Conservation (phyloP, 176 grass and related monocot genomes). For the Paspalum vaginatum region DNA sequence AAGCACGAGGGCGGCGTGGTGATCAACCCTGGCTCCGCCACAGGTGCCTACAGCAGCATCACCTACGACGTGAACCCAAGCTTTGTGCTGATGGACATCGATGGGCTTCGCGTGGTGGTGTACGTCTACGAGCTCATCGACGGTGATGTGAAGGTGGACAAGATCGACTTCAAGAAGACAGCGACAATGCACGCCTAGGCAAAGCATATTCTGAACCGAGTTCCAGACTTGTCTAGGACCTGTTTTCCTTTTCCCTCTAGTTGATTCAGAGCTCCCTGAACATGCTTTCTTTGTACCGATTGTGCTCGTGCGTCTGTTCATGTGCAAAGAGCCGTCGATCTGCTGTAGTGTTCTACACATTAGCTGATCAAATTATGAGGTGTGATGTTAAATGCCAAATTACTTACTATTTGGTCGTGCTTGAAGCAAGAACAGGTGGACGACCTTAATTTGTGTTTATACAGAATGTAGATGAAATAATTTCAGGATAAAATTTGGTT, state of each 20-base stretch:
- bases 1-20: conserved; percentile 96
- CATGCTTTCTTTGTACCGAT: not conserved
- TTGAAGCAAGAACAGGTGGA: not conserved
- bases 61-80: conserved; percentile 96
- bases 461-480: conserved; percentile 6
- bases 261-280: not conserved
- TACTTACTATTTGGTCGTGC: not conserved
- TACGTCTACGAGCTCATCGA: conserved; percentile 98
- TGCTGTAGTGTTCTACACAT: not conserved
- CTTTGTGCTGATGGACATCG: conserved; percentile 98
- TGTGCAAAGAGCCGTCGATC: not conserved
- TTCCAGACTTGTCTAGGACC: not conserved
- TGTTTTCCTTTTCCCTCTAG: not conserved
- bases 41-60: conserved; percentile 90
- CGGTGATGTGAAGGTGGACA: conserved; percentile 96
- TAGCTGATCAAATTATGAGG: not conserved
- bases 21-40: conserved; percentile 93
- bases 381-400: not conserved
- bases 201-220: too few relatives aligned
- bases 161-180: conserved; percentile 97
- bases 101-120: conserved; percentile 91
- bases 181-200: conserved; percentile 56
- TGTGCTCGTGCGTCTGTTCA: conserved; percentile 2
- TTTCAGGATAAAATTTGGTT: not conserved
- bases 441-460: not conserved